Base-by-base conservation (phyloP, 1,284 basidiomycete genomes). In the Thelephora terrestris region DNA sequence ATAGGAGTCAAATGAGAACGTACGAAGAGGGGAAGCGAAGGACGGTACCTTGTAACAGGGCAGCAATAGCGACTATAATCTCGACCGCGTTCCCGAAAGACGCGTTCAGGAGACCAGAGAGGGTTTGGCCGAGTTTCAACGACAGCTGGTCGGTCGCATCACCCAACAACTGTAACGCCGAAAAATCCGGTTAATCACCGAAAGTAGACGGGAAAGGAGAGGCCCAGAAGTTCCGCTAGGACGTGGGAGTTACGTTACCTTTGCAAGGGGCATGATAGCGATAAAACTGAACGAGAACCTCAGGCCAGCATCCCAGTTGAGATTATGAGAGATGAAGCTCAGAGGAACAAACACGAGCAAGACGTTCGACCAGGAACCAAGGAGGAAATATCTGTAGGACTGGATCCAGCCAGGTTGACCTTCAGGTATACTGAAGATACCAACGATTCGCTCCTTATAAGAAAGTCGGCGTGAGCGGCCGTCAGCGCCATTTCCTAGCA, bases 71-170 rank as follows among this genome's bases (percentile, higher is more conserved):
- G 37, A 93, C 89, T 56, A 94, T 92, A 46, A 93, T 85, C 61
- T 90, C 86, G 42, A 87, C 81, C 2, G 84, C 84, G 60, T 86
- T 87, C 43, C 83, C 83, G 55, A 82, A 91, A 34, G 84, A 85
- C 2, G 91, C 91, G 58, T 94, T 94, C 48, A 95, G 70, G 12
- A 95, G 71, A 42, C 90, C 90, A 42, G 89, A 87, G 25, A 91
- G 69, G 1, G 89, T 92, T 58, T 88, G 79, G 4, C 90, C 90
- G 29, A 92, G 70, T 56, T 79, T 81, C 51, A 82, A 61, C 1
- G 87, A 86, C 63, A 91, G 73, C 63, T 94, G 87, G 53, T 95
- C 90, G 1, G 91, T 95, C 3, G 88, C 82, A 55, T 91, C 86
- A 14, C 91, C 91, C 3, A 91, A 75, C 40, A 91, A 70, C 78